Conservation (phyloP, 345 rosid species). For the Pistacia atlantica region DNA sequence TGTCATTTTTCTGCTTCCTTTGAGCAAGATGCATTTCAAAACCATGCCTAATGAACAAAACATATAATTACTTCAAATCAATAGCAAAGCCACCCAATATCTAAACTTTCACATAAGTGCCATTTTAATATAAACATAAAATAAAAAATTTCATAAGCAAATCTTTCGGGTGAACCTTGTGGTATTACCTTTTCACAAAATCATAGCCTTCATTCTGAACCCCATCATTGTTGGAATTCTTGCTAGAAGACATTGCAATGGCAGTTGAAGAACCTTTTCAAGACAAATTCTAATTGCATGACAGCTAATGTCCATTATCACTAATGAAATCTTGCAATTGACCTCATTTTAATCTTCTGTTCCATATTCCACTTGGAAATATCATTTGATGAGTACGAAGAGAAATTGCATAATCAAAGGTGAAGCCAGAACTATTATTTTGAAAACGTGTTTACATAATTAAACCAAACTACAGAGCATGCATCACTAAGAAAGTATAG, state of each 20-base stretch:
- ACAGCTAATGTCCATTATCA: conserved; percentile 25
- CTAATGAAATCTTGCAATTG: conserved; percentile 22
- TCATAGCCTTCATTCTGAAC: conserved; percentile 31
- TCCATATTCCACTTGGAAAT: conserved; percentile 16
- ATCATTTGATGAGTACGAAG: conserved; percentile 6
- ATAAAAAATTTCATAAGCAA: conserved; percentile 8
- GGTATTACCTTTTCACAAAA: conserved; percentile 36
- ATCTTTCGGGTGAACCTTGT: not conserved
- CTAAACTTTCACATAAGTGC: not conserved
- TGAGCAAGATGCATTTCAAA: conserved; percentile 38
- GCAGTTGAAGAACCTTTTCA: conserved; percentile 22
- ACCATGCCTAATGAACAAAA: conserved; percentile 36
- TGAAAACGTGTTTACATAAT: not conserved
- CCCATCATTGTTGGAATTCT: conserved; percentile 24
- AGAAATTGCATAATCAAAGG: conserved; percentile 8
- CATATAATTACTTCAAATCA: conserved; percentile 21
- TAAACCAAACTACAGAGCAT: not conserved
- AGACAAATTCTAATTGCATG: conserved; percentile 15
- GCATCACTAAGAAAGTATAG: not conserved
- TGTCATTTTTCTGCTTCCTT: conserved; percentile 45
- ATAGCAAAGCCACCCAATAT: not conserved
- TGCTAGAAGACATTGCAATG: conserved; percentile 43
- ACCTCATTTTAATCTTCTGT: conserved; percentile 25
- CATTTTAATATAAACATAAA: not conserved
- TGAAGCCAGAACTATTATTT: not conserved